A percentile compares a stretch with the other conserved stretches of the same genome.
Evolutionary conservation across 257 asterid species (phyloP).

Genomic region (Solanum pinnatisectum): DNA sequence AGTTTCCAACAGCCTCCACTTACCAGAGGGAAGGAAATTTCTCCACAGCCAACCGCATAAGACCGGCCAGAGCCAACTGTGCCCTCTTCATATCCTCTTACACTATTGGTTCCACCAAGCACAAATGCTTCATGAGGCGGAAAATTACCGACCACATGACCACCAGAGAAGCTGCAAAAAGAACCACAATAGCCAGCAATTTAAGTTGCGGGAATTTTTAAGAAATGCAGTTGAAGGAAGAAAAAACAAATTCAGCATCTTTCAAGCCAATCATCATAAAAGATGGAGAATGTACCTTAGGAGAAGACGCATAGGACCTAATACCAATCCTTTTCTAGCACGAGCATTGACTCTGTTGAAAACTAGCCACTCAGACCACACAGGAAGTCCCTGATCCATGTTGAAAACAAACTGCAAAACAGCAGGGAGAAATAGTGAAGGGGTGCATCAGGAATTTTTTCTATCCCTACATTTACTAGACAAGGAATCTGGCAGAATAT

Average conservation of each 20-base stretch:
- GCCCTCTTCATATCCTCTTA: slow-evolving; percentile 96
- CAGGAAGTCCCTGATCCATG: slow-evolving; percentile 93
- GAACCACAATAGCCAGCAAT: not conserved
- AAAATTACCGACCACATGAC: slow-evolving; percentile 78
- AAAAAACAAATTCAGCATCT: not conserved
- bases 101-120: slow-evolving; percentile 94
- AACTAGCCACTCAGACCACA: slow-evolving; percentile 70
- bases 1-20: slow-evolving; percentile 13
- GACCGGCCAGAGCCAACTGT: slow-evolving; percentile 94
- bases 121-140: slow-evolving; percentile 99
- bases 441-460: not conserved
- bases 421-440: not conserved
- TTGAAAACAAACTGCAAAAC: slow-evolving; percentile 69
- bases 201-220: not conserved
- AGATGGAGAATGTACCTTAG: slow-evolving; percentile 36
- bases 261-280: not conserved
- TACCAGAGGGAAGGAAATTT: slow-evolving; percentile 86
- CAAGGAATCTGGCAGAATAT: not conserved
- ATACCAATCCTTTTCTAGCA: slow-evolving; percentile 64
- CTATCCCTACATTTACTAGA: not conserved
- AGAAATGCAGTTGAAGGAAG: not conserved
- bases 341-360: slow-evolving; percentile 89
- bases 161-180: slow-evolving; percentile 66
- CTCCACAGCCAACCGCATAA: slow-evolving; percentile 79
- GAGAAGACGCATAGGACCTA: slow-evolving; percentile 72